phyloP scores from a whole-genome alignment of 2,329 filamentous ascomycete species.

The Aspergillus quadrilineatus region DNA sequence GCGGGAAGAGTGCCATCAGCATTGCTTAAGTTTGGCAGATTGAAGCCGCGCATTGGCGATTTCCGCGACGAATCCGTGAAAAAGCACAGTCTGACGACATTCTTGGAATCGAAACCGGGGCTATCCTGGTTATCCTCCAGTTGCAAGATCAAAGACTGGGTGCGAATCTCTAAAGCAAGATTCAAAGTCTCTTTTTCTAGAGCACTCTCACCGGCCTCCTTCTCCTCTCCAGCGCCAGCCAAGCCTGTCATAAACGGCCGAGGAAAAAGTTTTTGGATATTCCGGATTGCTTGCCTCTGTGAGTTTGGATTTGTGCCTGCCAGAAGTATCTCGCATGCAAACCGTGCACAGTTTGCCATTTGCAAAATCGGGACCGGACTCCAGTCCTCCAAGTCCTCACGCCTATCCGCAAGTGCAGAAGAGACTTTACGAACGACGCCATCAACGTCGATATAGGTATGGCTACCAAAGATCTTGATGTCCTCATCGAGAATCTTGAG shows the following conservation, averaged over 20 bases:
- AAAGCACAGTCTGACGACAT: constrained; percentile 45
- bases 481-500: constrained; percentile 26
- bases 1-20: constrained; percentile 39
- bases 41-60: constrained; percentile 28
- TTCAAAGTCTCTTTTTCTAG: constrained; percentile 47
- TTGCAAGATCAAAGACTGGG: constrained; percentile 53
- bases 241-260: constrained; percentile 36
- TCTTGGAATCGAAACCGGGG: constrained; percentile 40
- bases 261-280: constrained; percentile 37
- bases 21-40: constrained; percentile 37
- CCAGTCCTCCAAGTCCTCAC: constrained; percentile 25
- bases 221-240: constrained; percentile 12
- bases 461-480: constrained; percentile 27
- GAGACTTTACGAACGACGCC: constrained; percentile 33
- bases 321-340: constrained; percentile 43
- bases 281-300: constrained; percentile 24
- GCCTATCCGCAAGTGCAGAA: constrained; percentile 21
- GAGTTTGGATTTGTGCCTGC: constrained; percentile 24
- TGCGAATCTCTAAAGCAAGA: constrained; percentile 55
- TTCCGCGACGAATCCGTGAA: constrained; percentile 26
- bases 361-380: constrained; percentile 41
- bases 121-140: constrained; percentile 36
- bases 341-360: constrained; percentile 43
- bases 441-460: constrained; percentile 38
- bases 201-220: constrained; percentile 38